Evolutionary conservation across 805 yeast species (phyloP).

Genomic region (Candida bentonensis): DNA sequence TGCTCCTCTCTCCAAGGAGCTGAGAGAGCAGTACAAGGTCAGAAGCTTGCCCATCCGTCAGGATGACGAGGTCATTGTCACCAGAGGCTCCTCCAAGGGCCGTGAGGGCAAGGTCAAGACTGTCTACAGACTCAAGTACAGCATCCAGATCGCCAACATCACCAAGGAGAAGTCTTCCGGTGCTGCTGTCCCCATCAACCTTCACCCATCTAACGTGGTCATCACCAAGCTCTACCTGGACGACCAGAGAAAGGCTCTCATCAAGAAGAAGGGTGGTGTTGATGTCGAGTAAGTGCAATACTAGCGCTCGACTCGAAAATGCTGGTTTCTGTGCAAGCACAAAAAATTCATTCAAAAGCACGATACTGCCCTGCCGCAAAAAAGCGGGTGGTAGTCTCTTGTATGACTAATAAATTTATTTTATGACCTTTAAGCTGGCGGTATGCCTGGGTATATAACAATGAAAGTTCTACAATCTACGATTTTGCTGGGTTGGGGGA

Average conservation of each 20-base stretch:
- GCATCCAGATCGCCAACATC: slow-evolving; percentile 93
- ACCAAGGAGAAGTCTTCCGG: slow-evolving; percentile 97
- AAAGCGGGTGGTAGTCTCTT: no score
- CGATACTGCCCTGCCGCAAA: background rate
- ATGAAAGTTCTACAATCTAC: no score
- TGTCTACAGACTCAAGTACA: slow-evolving; percentile 97
- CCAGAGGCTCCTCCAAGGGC: slow-evolving; percentile 99
- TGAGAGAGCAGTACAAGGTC: slow-evolving; percentile 93
- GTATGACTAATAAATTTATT: slow-evolving; percentile 1
- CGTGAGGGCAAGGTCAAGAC: slow-evolving; percentile 96
- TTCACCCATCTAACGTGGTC: slow-evolving; percentile 98
- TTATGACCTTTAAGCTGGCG: background rate
- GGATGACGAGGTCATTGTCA: slow-evolving; percentile 89
- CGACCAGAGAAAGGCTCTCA: slow-evolving; percentile 97
- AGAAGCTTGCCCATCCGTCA: slow-evolving; percentile 94
- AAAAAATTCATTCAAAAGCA: no score
- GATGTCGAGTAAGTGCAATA: slow-evolving; percentile 59
- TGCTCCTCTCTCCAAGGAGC: slow-evolving; percentile 98
- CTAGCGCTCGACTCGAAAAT: no score
- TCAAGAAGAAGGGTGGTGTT: slow-evolving; percentile 91
- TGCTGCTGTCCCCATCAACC: slow-evolving; percentile 92
- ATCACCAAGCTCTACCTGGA: slow-evolving; percentile 96
- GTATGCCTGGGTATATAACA: no score
- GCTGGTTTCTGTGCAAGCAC: background rate
- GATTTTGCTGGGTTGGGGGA: no score